Evolutionary conservation across 108 stramenopile species (phyloP).

Genomic region (Conticribra guillardii): DNA sequence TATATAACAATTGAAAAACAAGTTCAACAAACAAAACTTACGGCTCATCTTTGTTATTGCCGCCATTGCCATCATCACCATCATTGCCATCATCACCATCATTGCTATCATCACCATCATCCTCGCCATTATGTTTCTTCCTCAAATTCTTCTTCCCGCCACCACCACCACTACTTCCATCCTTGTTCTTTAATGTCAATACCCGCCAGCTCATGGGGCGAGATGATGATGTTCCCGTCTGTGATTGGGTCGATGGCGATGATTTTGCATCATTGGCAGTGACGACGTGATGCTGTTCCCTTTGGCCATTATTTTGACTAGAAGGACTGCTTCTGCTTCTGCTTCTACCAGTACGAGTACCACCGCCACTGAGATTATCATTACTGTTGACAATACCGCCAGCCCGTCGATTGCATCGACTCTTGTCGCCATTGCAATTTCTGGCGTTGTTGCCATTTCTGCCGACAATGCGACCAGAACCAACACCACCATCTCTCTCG

Average conservation of each 20-base stretch:
- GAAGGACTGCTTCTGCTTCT: neutral
- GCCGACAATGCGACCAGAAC: neutral
- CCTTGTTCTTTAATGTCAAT: neutral
- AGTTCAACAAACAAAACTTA: no score
- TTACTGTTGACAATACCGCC: neutral
- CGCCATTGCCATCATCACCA: no score
- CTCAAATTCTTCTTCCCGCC: neutral
- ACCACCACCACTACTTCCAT: no score
- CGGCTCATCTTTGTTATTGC: no score
- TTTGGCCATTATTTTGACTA: neutral
- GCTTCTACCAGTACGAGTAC: neutral
- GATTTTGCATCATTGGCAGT: neutral
- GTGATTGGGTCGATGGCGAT: neutral
- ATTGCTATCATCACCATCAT: neutral
- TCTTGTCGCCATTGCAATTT: no score
- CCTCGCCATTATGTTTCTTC: neutral
- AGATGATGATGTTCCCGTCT: neutral
- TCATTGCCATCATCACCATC: no score
- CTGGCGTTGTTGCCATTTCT: neutral
- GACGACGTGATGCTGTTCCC: neutral
- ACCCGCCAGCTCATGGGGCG: neutral
- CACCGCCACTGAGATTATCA: neutral
- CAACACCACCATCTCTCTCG: no score
- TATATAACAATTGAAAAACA: no score
- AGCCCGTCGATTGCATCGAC: no score